Conservation (phyloP, 306 rosid genomes). For the Malus orientalis region DNA sequence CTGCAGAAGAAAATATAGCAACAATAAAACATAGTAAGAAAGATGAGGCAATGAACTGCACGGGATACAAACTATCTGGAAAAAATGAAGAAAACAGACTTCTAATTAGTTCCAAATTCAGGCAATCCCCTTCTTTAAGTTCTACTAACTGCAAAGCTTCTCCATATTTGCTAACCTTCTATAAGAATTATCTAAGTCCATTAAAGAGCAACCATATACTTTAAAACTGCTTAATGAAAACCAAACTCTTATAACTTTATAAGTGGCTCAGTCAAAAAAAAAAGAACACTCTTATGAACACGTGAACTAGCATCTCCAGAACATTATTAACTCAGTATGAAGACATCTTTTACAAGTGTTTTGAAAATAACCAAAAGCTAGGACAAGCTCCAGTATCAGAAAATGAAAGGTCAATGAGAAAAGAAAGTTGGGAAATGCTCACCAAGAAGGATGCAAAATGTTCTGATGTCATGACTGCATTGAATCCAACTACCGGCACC, state of each 20-base stretch:
- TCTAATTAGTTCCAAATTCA: not conserved
- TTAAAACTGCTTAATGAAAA: not conserved
- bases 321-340: not conserved
- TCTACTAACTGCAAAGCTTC: not conserved
- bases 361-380: not conserved
- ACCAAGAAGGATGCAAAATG: constrained; percentile 98
- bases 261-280: not conserved
- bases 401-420: not conserved
- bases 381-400: not conserved
- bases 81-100: not conserved
- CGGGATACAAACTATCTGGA: not conserved
- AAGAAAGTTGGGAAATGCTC: constrained; percentile 15
- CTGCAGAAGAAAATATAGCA: constrained; percentile 36
- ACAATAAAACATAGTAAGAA: constrained; percentile 9
- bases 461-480: constrained; percentile 97
- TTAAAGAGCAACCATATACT: not conserved
- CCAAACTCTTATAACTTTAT: not conserved
- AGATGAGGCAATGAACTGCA: not conserved
- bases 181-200: not conserved
- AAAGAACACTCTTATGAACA: not conserved
- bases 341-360: not conserved
- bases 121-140: not conserved
- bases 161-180: not conserved
- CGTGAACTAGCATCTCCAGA: not conserved
- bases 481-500: constrained; percentile 98